These are phyloP conservation scores for Evernia prunastri DNA, from an alignment of 495 filamentous ascomycete genomes.

Conservation along the genomic window DNA sequence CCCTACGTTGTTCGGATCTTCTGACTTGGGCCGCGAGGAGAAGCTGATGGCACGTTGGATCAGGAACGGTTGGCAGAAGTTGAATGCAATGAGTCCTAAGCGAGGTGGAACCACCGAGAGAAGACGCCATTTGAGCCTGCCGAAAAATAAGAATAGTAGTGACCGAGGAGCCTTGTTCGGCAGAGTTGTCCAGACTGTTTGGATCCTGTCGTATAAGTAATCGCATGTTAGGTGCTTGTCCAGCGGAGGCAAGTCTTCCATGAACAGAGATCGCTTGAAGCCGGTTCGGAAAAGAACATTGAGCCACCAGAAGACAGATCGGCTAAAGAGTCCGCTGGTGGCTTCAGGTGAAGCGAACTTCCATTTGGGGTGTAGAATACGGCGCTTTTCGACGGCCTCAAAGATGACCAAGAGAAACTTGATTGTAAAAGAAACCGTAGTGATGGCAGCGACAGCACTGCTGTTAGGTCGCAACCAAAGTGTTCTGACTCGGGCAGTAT, in stretches of 20 bases:
- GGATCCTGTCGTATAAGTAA: conserved; percentile 33
- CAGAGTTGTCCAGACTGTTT: conserved; percentile 35
- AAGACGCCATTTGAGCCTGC: conserved; percentile 43
- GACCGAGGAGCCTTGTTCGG: conserved; percentile 32
- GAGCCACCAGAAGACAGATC: conserved; percentile 53
- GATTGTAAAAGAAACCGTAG: conserved; percentile 40
- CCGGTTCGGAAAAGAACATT: conserved; percentile 49
- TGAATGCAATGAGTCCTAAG: conserved; percentile 50
- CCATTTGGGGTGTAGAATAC: conserved; percentile 41
- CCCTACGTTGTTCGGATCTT: conserved; percentile 40
- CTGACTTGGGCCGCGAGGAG: conserved; percentile 37
- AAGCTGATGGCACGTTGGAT: conserved; percentile 47
- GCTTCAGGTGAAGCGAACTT: conserved; percentile 50
- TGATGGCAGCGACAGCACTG: conserved; percentile 39
- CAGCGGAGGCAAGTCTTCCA: conserved; percentile 42
- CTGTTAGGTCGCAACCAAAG: conserved; percentile 47
- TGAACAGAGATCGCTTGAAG: conserved; percentile 37
- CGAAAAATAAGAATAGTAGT: conserved; percentile 43
- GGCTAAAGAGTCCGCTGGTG: conserved; percentile 48
- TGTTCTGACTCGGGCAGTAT: conserved; percentile 49
- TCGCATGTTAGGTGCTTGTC: conserved; percentile 42
- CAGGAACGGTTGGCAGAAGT: conserved; percentile 58
- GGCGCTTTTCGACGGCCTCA: conserved; percentile 50
- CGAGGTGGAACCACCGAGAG: conserved; percentile 47
- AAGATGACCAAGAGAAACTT: conserved; percentile 47